Conservation (phyloP, 768 basidiomycete species). For the Amanita muscaria region DNA sequence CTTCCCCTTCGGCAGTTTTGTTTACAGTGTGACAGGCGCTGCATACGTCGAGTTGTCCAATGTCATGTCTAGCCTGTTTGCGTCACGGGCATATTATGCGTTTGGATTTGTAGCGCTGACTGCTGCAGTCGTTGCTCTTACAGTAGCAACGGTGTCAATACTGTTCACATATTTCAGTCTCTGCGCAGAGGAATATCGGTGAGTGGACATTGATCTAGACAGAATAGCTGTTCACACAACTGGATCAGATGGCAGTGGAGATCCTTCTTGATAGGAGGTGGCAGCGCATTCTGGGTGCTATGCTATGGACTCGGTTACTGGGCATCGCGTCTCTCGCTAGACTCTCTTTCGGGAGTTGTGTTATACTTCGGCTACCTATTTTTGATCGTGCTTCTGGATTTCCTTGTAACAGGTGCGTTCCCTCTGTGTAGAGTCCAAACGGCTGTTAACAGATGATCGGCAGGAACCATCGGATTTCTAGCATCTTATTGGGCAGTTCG, state of each 20-base stretch:
- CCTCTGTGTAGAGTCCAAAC: neutral
- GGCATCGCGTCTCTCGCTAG: constrained; percentile 78
- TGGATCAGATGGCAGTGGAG: constrained; percentile 88
- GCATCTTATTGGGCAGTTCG: constrained; percentile 89
- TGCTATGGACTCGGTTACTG: constrained; percentile 86
- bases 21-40: constrained; percentile 47
- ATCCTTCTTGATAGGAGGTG: constrained; percentile 85
- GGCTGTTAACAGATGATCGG: constrained; percentile 5
- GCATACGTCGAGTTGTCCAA: constrained; percentile 95
- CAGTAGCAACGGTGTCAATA: constrained; percentile 86
- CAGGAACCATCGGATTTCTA: constrained; percentile 86
- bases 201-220: constrained; percentile 12
- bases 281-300: constrained; percentile 86
- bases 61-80: constrained; percentile 84
- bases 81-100: constrained; percentile 88
- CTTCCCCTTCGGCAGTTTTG: constrained; percentile 1
- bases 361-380: constrained; percentile 89
- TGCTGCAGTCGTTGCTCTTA: constrained; percentile 71
- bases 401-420: constrained; percentile 73
- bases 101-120: constrained; percentile 93
- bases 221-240: neutral
- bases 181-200: constrained; percentile 94
- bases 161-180: constrained; percentile 85
- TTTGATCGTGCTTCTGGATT: constrained; percentile 74
- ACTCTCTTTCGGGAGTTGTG: constrained; percentile 69